Evolutionary conservation across 176 grass and related monocot species (phyloP).

Genomic region (Oryza glumipatula): DNA sequence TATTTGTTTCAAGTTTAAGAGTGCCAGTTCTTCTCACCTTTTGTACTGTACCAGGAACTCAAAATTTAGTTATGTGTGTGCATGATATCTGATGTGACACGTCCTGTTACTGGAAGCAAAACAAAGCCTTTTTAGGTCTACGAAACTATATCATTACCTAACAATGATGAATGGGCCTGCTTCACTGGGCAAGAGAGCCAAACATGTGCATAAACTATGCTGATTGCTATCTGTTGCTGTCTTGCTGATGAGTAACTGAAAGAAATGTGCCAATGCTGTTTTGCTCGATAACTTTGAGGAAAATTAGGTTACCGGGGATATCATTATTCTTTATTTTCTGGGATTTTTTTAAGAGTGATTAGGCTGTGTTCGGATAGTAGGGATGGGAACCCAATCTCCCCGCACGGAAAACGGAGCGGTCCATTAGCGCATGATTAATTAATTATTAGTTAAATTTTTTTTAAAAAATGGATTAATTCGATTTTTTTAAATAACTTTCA

Average conservation of each 20-base stretch:
- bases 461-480: no score
- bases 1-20: not conserved
- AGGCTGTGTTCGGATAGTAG: no score
- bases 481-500: no score
- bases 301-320: not conserved
- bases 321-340: not conserved
- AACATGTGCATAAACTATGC: not conserved
- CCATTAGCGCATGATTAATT: no score
- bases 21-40: no score
- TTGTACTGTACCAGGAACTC: not conserved
- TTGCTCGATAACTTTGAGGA: not conserved
- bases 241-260: not conserved
- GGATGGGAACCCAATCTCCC: no score
- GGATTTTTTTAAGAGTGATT: not conserved
- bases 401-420: no score
- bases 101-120: not conserved
- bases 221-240: slow-evolving; percentile 3
- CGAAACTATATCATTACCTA: not conserved
- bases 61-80: not conserved
- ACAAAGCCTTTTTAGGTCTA: not conserved
- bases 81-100: not conserved
- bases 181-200: not conserved
- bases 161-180: not conserved
- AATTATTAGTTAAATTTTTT: no score
- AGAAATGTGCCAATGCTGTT: not conserved